phyloP scores from a whole-genome alignment of 176 grass and related monocot species.

The Cenchrus fungigraminus region DNA sequence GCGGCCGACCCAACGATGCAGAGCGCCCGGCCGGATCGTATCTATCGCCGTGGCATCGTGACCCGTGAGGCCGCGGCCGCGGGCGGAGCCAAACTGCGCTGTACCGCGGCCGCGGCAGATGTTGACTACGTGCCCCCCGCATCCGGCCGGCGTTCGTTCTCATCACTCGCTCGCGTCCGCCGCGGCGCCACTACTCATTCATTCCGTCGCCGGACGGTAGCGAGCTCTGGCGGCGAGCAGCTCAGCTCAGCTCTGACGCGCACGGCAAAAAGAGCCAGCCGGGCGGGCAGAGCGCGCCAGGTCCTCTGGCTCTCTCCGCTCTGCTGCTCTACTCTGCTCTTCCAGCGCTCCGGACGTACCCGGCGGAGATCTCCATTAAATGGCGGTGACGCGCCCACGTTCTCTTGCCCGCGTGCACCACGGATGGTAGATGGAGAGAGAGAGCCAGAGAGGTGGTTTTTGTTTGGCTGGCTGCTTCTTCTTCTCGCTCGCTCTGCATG shows the following conservation, averaged over 20 bases:
- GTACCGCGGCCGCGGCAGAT: neutral
- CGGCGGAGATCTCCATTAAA: constrained; percentile 37
- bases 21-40: neutral
- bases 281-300: constrained; percentile 3
- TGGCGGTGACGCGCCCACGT: constrained; percentile 27
- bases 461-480: neutral
- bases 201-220: neutral
- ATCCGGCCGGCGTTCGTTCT: too few relatives aligned
- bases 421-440: neutral
- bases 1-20: neutral
- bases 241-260: neutral
- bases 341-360: constrained; percentile 7
- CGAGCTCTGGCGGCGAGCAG: neutral
- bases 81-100: neutral
- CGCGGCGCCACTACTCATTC: too few relatives aligned
- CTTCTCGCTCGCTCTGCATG: neutral
- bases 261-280: constrained; percentile 33
- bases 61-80: neutral
- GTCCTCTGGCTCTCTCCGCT: neutral
- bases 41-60: neutral
- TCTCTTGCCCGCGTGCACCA: constrained; percentile 8
- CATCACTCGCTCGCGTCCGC: neutral
- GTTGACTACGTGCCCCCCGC: neutral
- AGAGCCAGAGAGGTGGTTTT: neutral
- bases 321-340: neutral